Evolutionary conservation across 192 early-diverging fungal species (phyloP).

Genomic region (Endogone sp.): DNA sequence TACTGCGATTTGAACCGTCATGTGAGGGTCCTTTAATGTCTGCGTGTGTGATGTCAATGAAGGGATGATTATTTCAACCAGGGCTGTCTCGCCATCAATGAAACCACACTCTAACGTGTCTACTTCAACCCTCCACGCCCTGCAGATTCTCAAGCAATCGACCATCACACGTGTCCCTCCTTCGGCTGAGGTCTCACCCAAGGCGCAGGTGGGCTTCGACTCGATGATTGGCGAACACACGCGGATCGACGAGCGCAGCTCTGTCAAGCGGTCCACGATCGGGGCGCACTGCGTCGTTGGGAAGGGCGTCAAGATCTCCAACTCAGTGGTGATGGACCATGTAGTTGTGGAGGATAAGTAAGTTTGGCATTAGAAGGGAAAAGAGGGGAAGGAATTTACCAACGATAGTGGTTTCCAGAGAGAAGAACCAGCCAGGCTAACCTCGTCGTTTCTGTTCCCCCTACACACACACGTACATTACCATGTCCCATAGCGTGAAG

Average conservation of each 20-base stretch:
- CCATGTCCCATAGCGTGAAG: conserved; percentile 57
- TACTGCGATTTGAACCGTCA: conserved; percentile 89
- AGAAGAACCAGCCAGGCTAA: background rate
- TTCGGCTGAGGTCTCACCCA: conserved; percentile 62
- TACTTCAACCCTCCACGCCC: too few species aligned
- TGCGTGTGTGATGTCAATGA: too few species aligned
- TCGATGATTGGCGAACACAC: conserved; percentile 88
- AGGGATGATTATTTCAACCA: too few species aligned
- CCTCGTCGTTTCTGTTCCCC: background rate
- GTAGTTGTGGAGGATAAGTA: conserved; percentile 87
- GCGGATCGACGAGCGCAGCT: conserved; percentile 87
- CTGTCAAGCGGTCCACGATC: conserved; percentile 90
- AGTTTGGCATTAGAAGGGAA: too few species aligned
- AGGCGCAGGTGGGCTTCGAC: conserved; percentile 82
- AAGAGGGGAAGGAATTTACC: too few species aligned
- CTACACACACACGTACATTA: background rate
- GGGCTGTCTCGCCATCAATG: too few species aligned
- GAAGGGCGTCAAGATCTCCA: conserved; percentile 91
- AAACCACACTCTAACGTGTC: too few species aligned
- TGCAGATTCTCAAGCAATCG: conserved; percentile 36
- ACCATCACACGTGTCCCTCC: conserved; percentile 55
- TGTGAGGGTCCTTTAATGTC: conserved; percentile 46
- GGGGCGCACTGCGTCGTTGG: conserved; percentile 95
- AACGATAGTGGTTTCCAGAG: too few species aligned
- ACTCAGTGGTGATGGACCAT: conserved; percentile 96